A percentile compares a stretch with the other conserved stretches of the same genome.
phyloP scores from a whole-genome alignment of 352 stramenopile species.

The Thalassiosira allenii region DNA sequence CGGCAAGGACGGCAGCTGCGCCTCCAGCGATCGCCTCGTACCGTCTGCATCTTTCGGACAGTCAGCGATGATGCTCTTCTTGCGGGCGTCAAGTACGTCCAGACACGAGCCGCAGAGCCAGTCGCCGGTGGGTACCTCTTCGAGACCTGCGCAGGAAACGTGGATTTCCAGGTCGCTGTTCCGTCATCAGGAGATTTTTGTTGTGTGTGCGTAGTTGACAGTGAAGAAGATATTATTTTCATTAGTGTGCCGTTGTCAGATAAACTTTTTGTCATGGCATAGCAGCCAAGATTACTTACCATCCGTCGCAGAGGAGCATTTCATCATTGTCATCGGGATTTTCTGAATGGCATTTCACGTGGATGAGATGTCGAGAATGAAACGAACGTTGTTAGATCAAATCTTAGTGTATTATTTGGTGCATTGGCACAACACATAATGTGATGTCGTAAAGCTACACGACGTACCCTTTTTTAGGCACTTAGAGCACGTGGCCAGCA shows the following conservation, averaged over 20 bases:
- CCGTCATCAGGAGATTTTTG: too few species aligned
- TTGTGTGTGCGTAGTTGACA: too few species aligned
- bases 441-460: too few species aligned
- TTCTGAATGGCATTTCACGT: background rate
- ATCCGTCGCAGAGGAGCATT: slow-evolving; percentile 55
- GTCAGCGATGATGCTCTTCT: background rate
- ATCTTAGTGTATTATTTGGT: too few species aligned
- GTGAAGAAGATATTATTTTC: too few species aligned
- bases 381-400: too few species aligned
- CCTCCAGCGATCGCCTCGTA: slow-evolving; percentile 1
- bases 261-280: too few species aligned
- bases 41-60: background rate
- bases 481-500: slow-evolving; percentile 35
- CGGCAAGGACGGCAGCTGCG: slow-evolving; percentile 7
- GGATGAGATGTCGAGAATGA: too few species aligned
- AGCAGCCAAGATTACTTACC: too few species aligned
- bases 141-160: slow-evolving; percentile 43
- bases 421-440: background rate
- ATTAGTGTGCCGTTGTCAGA: too few species aligned
- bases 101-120: slow-evolving; percentile 49
- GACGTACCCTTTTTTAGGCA: slow-evolving; percentile 28
- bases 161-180: slow-evolving; percentile 41
- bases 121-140: slow-evolving; percentile 24
- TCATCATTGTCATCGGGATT: slow-evolving; percentile 24
- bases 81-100: slow-evolving; percentile 30